Conservation (phyloP, 108 stramenopile genomes). For the Conticribra guillardii region DNA sequence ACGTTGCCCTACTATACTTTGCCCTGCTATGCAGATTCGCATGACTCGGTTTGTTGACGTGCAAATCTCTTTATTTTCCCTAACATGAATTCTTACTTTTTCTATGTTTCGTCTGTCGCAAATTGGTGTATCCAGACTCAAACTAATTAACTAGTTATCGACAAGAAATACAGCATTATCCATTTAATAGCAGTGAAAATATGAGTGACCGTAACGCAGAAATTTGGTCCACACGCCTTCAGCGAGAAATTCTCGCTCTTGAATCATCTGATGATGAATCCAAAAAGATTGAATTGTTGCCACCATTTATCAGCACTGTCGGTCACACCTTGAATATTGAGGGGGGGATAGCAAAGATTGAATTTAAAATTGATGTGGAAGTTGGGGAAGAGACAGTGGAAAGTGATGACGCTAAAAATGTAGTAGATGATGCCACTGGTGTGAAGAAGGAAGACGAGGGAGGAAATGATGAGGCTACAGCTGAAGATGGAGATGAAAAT, state of each 20-base stretch:
- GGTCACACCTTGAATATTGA: conserved; percentile 77
- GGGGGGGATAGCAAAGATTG: conserved; percentile 70
- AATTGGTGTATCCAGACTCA: too few relatives aligned
- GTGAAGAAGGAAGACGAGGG: conserved; percentile 6
- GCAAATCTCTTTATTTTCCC: too few relatives aligned
- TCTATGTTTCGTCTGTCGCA: too few relatives aligned
- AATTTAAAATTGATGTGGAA: conserved; percentile 69
- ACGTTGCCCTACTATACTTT: too few relatives aligned
- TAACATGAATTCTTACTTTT: too few relatives aligned
- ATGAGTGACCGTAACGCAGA: conserved; percentile 63
- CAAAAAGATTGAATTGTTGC: conserved; percentile 63
- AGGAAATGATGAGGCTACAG: background rate
- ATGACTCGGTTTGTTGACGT: too few relatives aligned
- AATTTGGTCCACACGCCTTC: conserved; percentile 88
- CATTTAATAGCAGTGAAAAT: background rate
- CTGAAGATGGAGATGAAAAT: background rate
- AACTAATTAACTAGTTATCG: too few relatives aligned
- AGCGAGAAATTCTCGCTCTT: conserved; percentile 81
- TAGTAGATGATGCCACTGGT: conserved; percentile 1
- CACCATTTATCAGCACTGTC: conserved; percentile 69
- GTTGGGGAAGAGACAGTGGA: conserved; percentile 17
- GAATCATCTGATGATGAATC: conserved; percentile 74
- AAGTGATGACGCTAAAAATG: conserved; percentile 3
- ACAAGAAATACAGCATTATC: conserved; percentile 4
- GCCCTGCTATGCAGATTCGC: too few relatives aligned